Evolutionary conservation across 306 rosid species (phyloP), one percentile per base, ranked within the genome.

Genomic region (Delonix regia): DNA sequence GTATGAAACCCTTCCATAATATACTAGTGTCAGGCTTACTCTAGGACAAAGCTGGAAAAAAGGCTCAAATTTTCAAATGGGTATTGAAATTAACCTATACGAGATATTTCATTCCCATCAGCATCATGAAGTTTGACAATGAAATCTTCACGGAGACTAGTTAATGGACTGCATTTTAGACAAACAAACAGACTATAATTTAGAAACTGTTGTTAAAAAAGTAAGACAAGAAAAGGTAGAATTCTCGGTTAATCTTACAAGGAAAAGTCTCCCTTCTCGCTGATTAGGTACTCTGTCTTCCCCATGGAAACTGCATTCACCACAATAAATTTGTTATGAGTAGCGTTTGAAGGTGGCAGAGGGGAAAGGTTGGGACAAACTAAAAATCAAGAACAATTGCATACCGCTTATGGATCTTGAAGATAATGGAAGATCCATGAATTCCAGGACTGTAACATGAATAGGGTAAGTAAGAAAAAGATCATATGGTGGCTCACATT

Each of bases 221-320:
- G 60, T 22, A 10, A 22, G 60, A 74, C 39, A 76, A n/a, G 52
- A 73, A 52, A 51, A 60, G 42, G 59, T 68, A 53, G 7, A 65
- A 34, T 41, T 75, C 39, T n/a, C 24, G 44, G 51, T 69, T 74
- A 78, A 74, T 66, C 76, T 88, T 87, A 96, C 99, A 96, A 91
- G 63, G 93, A 88, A 79, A 93, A 87, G 53, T 87, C 87, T 86
- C 92, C 96, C 63, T 84, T 88, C 63, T 91, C 93, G 83, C 74
- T 82, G 70, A 90, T 60, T 71, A 88, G 90, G 73, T 77, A 90
- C 84, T 86, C 94, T 38, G 76, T 72, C 85, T 83, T 86, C 56
- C 99, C 99, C 91, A 93, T 42, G 64, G 93, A 96, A 90, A 90
- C 99, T 96, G 97, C 88, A 91, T 70, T 56, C 15, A 77, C 77